Conservation (phyloP, 73 alveolate genomes). For the Effrenium voratum region DNA sequence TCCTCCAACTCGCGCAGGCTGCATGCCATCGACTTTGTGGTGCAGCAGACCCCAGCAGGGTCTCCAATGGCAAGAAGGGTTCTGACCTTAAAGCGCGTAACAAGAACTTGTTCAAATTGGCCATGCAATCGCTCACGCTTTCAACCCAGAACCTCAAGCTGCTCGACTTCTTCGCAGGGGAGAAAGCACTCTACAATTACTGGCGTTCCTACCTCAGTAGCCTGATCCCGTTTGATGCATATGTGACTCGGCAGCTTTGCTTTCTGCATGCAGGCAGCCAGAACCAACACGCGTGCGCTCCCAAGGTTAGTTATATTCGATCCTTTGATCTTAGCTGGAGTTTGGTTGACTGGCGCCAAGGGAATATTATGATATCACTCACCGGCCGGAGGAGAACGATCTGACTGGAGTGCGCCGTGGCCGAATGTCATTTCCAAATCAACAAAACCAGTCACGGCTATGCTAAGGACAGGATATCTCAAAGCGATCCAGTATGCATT, state of each 20-base stretch:
- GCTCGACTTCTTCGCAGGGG: conserved; percentile 1
- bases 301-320: too few species aligned
- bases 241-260: not conserved
- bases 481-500: not conserved
- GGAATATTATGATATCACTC: not conserved
- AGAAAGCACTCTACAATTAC: not conserved
- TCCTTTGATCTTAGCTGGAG: not conserved
- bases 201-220: not conserved
- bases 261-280: too few species aligned
- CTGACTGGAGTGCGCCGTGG: too few species aligned
- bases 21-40: conserved; percentile 24
- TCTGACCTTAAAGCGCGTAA: too few species aligned
- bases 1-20: not conserved
- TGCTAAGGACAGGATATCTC: not conserved
- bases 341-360: not conserved
- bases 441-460: not conserved
- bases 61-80: not conserved
- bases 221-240: not conserved
- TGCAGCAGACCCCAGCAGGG: not conserved
- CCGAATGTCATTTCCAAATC: not conserved
- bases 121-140: too few species aligned
- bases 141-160: not conserved
- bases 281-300: not conserved
- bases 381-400: not conserved
- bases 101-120: too few species aligned